Conservation (phyloP, 2,329 filamentous ascomycete genomes). For the Pseudogymnoascus sp. region DNA sequence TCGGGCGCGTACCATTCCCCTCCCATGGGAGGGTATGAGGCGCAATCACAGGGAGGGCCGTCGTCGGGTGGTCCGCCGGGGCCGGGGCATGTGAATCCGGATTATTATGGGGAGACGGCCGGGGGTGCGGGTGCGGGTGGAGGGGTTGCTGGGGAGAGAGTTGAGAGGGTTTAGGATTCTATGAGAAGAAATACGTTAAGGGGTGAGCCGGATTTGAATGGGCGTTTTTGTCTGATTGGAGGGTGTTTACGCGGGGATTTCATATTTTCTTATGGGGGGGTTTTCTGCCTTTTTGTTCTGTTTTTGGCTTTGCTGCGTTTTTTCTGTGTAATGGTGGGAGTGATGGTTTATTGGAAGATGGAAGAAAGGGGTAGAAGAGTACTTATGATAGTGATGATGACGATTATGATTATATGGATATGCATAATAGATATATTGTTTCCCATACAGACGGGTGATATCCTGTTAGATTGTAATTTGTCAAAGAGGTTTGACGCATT, state of each 20-base stretch:
- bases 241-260: neutral
- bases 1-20: neutral
- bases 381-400: neutral
- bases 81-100: neutral
- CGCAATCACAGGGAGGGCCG: neutral
- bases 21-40: neutral
- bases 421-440: neutral
- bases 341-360: neutral
- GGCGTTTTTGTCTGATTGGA: neutral
- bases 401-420: slow-evolving; percentile 1
- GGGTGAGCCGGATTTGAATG: neutral
- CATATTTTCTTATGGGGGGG: neutral
- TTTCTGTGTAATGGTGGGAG: neutral
- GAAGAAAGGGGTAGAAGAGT: neutral
- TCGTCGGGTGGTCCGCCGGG: neutral
- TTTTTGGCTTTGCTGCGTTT: neutral
- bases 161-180: neutral
- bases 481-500: no score
- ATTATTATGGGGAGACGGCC: neutral
- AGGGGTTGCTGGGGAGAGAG: neutral
- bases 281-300: neutral
- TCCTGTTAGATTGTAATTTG: neutral
- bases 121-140: no score
- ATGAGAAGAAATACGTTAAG: neutral
- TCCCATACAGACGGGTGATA: neutral